These are phyloP conservation scores for Plasmodium vinckei DNA, from an alignment of 169 alveolate species.

Conservation along the genomic window DNA sequence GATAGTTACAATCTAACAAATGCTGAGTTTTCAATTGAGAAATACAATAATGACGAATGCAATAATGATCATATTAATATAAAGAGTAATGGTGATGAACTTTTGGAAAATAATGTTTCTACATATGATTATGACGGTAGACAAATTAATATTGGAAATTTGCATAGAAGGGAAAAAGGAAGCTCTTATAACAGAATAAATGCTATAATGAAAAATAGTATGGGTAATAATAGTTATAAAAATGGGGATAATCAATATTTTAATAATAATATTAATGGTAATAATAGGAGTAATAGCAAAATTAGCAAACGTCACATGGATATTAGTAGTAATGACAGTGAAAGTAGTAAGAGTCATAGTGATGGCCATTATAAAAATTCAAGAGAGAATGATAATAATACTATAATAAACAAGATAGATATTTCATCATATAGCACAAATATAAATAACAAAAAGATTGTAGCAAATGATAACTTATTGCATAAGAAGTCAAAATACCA, in stretches of 20 bases:
- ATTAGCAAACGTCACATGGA: no score
- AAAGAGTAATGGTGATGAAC: neutral
- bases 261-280: neutral
- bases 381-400: neutral
- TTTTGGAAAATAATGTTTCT: neutral
- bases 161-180: neutral
- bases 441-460: slow-evolving; percentile 11
- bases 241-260: no score
- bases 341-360: slow-evolving; percentile 14
- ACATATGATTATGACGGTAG: slow-evolving; percentile 1
- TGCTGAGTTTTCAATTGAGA: no score
- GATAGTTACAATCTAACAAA: no score
- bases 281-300: slow-evolving; percentile 1
- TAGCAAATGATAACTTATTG: slow-evolving; percentile 8
- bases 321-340: neutral
- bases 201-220: slow-evolving; percentile 1
- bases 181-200: neutral
- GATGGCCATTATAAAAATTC: slow-evolving; percentile 12
- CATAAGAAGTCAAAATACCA: slow-evolving; percentile 8
- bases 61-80: no score
- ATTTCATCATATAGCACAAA: neutral
- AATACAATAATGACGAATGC: no score
- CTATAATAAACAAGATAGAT: neutral
- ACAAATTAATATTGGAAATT: neutral
- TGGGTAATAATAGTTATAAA: slow-evolving; percentile 1